Evolutionary conservation across 2,329 filamentous ascomycete genomes (phyloP), one percentile per base, ranked within the genome.

Genomic region (Clarireedia monteithiana): DNA sequence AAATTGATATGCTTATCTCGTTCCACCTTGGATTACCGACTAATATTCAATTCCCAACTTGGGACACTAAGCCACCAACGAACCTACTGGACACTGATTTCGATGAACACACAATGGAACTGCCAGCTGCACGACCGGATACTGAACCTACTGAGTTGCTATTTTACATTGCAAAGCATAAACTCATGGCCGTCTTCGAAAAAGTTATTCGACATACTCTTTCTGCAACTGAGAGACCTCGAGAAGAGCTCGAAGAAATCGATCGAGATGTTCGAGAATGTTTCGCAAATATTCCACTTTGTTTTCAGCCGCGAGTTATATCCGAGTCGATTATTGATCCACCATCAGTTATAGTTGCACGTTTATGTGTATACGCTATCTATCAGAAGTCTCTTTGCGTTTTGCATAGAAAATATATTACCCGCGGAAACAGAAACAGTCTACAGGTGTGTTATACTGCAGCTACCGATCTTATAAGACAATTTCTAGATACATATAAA

Each of bases 21-120:
- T 86, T 84, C 64, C 82, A 88, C 65, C 76, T 86, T 60, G 84
- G 84, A 2, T 72, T 88, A 55, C 84, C 85, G 3, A 78, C 78
- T 64, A 83, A 65, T 62, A 69, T 71, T 40, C 66, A 69, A 49
- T 65, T 69, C 6, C 60, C 62, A n/a, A 68, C 72, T 57, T 67
- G 64, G 49, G 74, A 76, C 58, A 71, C 68, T 1, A 58, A 62
- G 30, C 64, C 70, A 53, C 74, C 74, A 5, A 64, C 65, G 0
- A 76, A 76, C 58, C 60, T 76, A 1, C 58, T 62, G 0, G 72
- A 76, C 34, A 66, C 69, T 6, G 74, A 76, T 47, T 64, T 76
- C 36, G 57, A 70, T 40, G 69, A 72, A 24, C 60, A 71, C 6
- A 71, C 62, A 12, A 59, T 53, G 14, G 60, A 64, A 45, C 55